phyloP scores from a whole-genome alignment of 768 basidiomycete genomes.

The Boletus insuetus region DNA sequence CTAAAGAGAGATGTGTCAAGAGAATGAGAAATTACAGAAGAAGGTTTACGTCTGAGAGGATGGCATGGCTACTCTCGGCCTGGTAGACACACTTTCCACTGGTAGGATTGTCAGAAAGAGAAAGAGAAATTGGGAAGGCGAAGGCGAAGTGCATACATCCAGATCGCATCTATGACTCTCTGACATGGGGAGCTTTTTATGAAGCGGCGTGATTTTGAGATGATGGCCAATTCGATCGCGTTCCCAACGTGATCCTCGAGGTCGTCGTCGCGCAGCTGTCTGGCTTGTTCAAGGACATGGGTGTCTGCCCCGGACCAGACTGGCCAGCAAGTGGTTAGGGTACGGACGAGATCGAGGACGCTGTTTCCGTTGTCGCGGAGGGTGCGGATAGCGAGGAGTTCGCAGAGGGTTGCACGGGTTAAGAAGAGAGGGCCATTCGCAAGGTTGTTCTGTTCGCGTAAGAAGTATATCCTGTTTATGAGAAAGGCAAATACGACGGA shows the following conservation, averaged over 20 bases:
- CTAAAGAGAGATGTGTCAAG: conserved; percentile 37
- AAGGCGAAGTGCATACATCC: conserved; percentile 50
- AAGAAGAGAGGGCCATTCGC: conserved; percentile 66
- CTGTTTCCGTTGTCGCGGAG: conserved; percentile 71
- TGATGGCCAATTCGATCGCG: conserved; percentile 90
- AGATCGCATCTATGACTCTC: conserved; percentile 83
- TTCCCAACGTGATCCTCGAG: conserved; percentile 82
- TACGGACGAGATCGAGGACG: conserved; percentile 65
- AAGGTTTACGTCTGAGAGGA: conserved; percentile 79
- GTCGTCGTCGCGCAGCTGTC: conserved; percentile 66
- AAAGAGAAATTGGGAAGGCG: not conserved
- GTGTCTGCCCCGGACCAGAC: conserved; percentile 76
- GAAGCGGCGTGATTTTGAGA: conserved; percentile 83
- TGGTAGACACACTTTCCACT: conserved; percentile 92
- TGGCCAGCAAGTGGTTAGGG: conserved; percentile 75
- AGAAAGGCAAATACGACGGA: conserved; percentile 87
- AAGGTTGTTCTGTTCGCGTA: conserved; percentile 66
- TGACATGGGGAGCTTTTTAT: conserved; percentile 89
- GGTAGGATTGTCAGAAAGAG: conserved; percentile 15
- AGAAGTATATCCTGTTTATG: conserved; percentile 82
- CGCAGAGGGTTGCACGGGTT: conserved; percentile 81
- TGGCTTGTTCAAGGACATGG: conserved; percentile 53
- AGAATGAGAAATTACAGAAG: not conserved
- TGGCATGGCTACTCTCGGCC: conserved; percentile 81
- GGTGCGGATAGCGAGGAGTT: conserved; percentile 80